Conservation (phyloP, 495 filamentous ascomycete species). For the Daldinia caldariorum region DNA sequence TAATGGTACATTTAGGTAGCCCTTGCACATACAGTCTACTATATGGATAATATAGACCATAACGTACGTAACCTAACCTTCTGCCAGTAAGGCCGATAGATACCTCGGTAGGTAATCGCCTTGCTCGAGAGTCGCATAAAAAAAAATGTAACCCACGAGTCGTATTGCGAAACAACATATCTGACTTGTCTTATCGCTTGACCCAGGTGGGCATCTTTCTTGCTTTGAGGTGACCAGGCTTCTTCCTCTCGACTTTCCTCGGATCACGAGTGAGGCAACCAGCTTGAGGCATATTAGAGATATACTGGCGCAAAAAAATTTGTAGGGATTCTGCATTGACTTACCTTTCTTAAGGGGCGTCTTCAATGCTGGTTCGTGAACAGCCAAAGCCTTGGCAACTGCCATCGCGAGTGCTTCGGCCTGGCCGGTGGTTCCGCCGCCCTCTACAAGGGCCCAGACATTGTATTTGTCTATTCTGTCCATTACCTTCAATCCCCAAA, state of each 20-base stretch:
- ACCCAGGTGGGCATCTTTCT: constrained; percentile 99
- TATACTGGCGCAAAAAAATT: constrained; percentile 25
- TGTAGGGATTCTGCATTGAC: constrained; percentile 47
- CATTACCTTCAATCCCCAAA: constrained; percentile 88
- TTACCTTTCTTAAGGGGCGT: constrained; percentile 86
- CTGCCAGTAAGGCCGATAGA: constrained; percentile 15
- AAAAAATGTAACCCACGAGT: background rate
- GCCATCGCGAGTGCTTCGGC: constrained; percentile 94
- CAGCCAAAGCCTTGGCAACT: constrained; percentile 85
- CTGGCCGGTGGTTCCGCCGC: constrained; percentile 93
- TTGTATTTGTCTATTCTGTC: constrained; percentile 96
- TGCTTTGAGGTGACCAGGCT: constrained; percentile 92
- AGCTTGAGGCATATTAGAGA: constrained; percentile 63
- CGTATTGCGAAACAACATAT: constrained; percentile 8
- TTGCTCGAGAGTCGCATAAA: constrained; percentile 15
- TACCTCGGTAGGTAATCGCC: constrained; percentile 15
- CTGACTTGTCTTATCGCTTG: constrained; percentile 69
- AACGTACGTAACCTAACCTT: background rate
- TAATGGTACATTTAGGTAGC: constrained; percentile 41
- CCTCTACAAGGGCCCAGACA: constrained; percentile 83
- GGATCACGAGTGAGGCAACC: constrained; percentile 92
- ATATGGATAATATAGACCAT: constrained; percentile 23
- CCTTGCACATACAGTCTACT: constrained; percentile 40
- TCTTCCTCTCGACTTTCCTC: constrained; percentile 96
- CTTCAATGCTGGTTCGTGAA: constrained; percentile 92